Evolutionary conservation across 148 eudicot genomes (phyloP).

Genomic region (Vaccinium vitisidaea): DNA sequence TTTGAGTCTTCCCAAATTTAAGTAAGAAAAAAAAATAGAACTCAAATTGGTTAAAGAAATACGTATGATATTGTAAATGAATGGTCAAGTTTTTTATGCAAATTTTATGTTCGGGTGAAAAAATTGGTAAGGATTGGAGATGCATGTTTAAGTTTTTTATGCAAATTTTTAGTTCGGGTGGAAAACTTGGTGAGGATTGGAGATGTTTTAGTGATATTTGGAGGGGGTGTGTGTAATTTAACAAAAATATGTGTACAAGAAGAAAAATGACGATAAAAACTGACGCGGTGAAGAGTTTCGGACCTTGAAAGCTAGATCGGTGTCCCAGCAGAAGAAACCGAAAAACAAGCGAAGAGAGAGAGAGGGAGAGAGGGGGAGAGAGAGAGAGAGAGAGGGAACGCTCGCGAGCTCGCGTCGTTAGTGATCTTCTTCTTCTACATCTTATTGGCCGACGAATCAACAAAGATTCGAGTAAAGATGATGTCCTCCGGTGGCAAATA

Average conservation of each 20-base stretch:
- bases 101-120: no score
- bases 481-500: constrained; percentile 40
- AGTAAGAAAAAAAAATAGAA: no score
- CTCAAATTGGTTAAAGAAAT: no score
- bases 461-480: constrained; percentile 30
- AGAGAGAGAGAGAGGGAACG: not conserved
- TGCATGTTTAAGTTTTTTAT: no score
- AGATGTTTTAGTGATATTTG: no score
- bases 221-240: no score
- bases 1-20: no score
- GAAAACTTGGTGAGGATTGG: no score
- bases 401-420: not conserved
- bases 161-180: no score
- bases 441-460: not conserved
- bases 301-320: not conserved
- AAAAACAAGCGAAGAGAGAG: constrained; percentile 4
- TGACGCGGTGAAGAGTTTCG: not conserved
- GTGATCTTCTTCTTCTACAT: not conserved
- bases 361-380: not conserved
- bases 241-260: not conserved
- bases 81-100: no score
- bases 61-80: no score
- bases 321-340: constrained; percentile 9
- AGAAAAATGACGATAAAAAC: not conserved
- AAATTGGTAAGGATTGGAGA: no score